Base-by-base conservation (phyloP, 2,329 filamentous ascomycete species). In the Diplocarpon mali region DNA sequence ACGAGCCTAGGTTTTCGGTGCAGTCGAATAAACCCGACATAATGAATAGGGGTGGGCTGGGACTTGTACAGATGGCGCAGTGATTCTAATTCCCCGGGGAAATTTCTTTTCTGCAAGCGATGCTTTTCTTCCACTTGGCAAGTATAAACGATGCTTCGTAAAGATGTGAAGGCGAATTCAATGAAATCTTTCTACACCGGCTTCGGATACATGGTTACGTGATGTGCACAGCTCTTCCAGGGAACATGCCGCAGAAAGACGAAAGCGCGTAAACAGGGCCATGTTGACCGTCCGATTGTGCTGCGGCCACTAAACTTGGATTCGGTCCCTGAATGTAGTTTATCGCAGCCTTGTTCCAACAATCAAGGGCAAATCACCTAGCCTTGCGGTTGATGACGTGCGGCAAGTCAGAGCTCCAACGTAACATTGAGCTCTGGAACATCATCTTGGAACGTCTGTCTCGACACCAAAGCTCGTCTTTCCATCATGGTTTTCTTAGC, bases 1-100 rank as follows among this genome's bases (percentile, higher is more conserved):
- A 16, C 14, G 30, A 9, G 35, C 29, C 2, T 35, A 60, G 58
- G 59, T 61, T 14, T 60, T 49, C 44, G 58, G 58, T 40, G 52
- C 55, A 37, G 47, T 61, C 42, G 57, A 60, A 40, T 37, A 40
- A 38, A 48, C 20, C 17, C 17, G 34, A 38, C 29, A 47, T 34
- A 16, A 7, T 20, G 27, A 46, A 49, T 46, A 16, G 34, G 35
- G 34, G 17, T 34, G 36, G 36, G 40, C 14, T 31, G 40, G 34
- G 20, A 24, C 20, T 4, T 24, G 20, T 24, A 24, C 20, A 24
- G 20, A 24, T 24, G 41, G 37, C 30, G n/a, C n/a, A 14, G 44
- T 41, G 47, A 53, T 50, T 54, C 56, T 42, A 55, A 45, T 50
- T 35, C 40, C 29, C 37, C 3, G 7, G 49, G 48, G 46, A 50